Conservation (phyloP, 164 flowering plant species). For the Akebia trifoliata region DNA sequence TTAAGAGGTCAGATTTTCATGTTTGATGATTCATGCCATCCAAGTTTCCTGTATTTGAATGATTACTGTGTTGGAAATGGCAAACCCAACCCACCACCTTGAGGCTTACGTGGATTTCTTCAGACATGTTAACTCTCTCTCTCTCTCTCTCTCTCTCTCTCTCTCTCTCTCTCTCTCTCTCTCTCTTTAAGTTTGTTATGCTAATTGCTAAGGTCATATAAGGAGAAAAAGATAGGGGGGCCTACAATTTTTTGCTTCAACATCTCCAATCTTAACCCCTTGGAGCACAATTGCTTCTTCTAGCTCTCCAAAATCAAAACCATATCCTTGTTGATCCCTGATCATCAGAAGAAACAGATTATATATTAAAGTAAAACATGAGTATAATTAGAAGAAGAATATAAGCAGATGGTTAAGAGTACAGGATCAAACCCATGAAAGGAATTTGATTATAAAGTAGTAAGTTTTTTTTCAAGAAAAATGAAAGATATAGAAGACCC, state of each 20-base stretch:
- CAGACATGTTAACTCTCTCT: slow-evolving; percentile 32
- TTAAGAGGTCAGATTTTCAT: slow-evolving; percentile 41
- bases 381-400: not conserved
- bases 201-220: slow-evolving; percentile 39
- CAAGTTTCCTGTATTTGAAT: slow-evolving; percentile 46
- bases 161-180: slow-evolving; percentile 10
- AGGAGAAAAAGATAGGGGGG: slow-evolving; percentile 14
- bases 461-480: not conserved
- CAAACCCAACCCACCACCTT: slow-evolving; percentile 28
- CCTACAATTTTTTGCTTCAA: slow-evolving; percentile 68
- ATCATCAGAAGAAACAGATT: slow-evolving; percentile 5
- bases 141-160: slow-evolving; percentile 28
- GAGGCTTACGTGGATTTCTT: slow-evolving; percentile 28
- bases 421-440: slow-evolving; percentile 1
- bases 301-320: slow-evolving; percentile 90
- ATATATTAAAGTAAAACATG: not conserved
- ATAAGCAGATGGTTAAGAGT: not conserved
- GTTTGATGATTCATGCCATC: slow-evolving; percentile 64
- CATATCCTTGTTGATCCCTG: slow-evolving; percentile 78
- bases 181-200: slow-evolving; percentile 28
- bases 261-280: slow-evolving; percentile 56
- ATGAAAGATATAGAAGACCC: not conserved
- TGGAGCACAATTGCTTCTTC: slow-evolving; percentile 88
- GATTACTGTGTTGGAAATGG: slow-evolving; percentile 60
- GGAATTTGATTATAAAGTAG: not conserved